Evolutionary conservation across 192 early-diverging fungal genomes (phyloP).

Genomic region (Funneliformis mosseae): DNA sequence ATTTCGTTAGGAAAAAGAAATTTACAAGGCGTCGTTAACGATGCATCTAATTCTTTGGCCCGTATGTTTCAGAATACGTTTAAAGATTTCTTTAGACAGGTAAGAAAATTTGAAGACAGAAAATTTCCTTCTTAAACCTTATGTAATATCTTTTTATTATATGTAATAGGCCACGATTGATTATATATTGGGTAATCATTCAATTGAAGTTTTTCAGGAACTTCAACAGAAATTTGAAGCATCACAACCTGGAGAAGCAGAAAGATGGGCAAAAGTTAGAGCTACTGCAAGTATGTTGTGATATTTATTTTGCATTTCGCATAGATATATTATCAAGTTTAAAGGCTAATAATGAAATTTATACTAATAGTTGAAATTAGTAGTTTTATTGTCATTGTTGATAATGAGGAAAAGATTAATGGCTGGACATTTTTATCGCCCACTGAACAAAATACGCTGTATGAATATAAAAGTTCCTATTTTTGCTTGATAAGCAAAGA

Average conservation of each 20-base stretch:
- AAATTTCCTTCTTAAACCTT: background rate
- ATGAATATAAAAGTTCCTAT: slow-evolving; percentile 13
- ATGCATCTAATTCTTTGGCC: slow-evolving; percentile 76
- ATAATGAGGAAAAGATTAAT: slow-evolving; percentile 59
- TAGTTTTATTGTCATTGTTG: slow-evolving; percentile 62
- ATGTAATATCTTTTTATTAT: background rate
- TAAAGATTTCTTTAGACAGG: slow-evolving; percentile 72
- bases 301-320: background rate
- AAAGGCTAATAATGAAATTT: background rate
- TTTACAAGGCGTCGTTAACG: slow-evolving; percentile 70
- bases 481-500: too few species aligned
- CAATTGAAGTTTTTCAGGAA: slow-evolving; percentile 41
- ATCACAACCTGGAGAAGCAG: slow-evolving; percentile 47
- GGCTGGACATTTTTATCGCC: slow-evolving; percentile 69
- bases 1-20: slow-evolving; percentile 68
- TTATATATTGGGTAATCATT: slow-evolving; percentile 49
- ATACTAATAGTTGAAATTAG: slow-evolving; percentile 49
- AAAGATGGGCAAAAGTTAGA: slow-evolving; percentile 43
- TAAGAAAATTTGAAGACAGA: background rate
- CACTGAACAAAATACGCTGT: slow-evolving; percentile 50
- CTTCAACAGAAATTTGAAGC: slow-evolving; percentile 38
- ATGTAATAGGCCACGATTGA: slow-evolving; percentile 50
- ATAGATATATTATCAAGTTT: background rate
- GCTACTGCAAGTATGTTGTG: slow-evolving; percentile 45
- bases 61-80: slow-evolving; percentile 75